A percentile compares a stretch with the other conserved stretches of the same genome.
These are phyloP conservation scores for Nicotiana tabacum DNA, from an alignment of 257 asterid genomes.

Conservation along the genomic window DNA sequence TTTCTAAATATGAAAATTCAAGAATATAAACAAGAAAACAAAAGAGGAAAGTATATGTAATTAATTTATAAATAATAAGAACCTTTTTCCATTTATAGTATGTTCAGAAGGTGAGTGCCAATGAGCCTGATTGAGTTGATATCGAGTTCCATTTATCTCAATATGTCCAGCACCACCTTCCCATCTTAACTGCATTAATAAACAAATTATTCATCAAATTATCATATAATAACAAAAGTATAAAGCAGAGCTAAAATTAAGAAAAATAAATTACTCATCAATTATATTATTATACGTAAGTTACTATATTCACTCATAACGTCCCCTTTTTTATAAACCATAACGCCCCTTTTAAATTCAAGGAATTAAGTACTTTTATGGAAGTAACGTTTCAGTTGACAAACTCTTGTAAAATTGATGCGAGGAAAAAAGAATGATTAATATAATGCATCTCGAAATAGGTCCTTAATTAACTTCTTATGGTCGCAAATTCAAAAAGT, in stretches of 20 bases:
- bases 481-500: background rate
- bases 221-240: background rate
- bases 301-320: background rate
- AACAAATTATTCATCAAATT: background rate
- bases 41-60: no score
- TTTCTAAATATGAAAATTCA: background rate
- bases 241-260: background rate
- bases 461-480: background rate
- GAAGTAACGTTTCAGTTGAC: no score
- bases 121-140: slow-evolving; percentile 51
- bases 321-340: no score
- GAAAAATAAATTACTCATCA: background rate
- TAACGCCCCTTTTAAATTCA: background rate
- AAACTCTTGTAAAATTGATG: no score
- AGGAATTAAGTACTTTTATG: background rate
- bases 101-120: slow-evolving; percentile 94
- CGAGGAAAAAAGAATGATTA: no score
- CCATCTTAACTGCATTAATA: slow-evolving; percentile 52
- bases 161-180: slow-evolving; percentile 47
- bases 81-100: slow-evolving; percentile 62
- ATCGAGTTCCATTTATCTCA: slow-evolving; percentile 43
- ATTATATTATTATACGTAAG: background rate
- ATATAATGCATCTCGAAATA: no score
- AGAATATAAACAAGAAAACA: background rate
- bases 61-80: background rate